Evolutionary conservation across 345 rosid species (phyloP).

Genomic region (Gossypium thurberi): DNA sequence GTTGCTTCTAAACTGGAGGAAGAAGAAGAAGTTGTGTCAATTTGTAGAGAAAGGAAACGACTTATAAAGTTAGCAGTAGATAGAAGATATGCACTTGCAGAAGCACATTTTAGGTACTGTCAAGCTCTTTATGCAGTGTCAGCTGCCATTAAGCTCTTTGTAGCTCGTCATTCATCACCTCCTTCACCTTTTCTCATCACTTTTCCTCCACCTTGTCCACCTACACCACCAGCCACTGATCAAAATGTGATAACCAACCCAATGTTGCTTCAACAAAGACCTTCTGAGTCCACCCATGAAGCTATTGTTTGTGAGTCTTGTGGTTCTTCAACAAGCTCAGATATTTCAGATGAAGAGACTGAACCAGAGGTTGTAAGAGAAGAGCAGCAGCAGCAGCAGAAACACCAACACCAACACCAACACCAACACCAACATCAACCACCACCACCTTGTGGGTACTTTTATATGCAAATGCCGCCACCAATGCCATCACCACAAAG

Average conservation of each 20-base stretch:
- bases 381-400: constrained; percentile 2
- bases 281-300: constrained; percentile 42
- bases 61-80: constrained; percentile 54
- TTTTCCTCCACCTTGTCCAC: constrained; percentile 34
- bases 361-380: constrained; percentile 22
- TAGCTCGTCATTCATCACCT: constrained; percentile 62
- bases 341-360: constrained; percentile 25
- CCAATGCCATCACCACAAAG: constrained; percentile 6
- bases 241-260: constrained; percentile 39
- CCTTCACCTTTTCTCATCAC: constrained; percentile 64
- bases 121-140: constrained; percentile 64
- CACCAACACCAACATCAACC: constrained; percentile 9
- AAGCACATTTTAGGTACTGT: constrained; percentile 58
- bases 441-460: constrained; percentile 26
- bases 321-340: constrained; percentile 28
- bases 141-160: constrained; percentile 63
- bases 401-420: constrained; percentile 9
- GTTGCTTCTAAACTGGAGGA: constrained; percentile 60
- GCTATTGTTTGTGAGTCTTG: constrained; percentile 40
- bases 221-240: constrained; percentile 23
- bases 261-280: constrained; percentile 47
- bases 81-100: constrained; percentile 55
- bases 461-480: constrained; percentile 47
- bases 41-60: constrained; percentile 57
- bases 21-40: constrained; percentile 65